Percentiles rank a stretch among this genome's conserved stretches.
Evolutionary conservation across 2,329 filamentous ascomycete genomes (phyloP).

Genomic region (Tolypocladium ovalisporum): DNA sequence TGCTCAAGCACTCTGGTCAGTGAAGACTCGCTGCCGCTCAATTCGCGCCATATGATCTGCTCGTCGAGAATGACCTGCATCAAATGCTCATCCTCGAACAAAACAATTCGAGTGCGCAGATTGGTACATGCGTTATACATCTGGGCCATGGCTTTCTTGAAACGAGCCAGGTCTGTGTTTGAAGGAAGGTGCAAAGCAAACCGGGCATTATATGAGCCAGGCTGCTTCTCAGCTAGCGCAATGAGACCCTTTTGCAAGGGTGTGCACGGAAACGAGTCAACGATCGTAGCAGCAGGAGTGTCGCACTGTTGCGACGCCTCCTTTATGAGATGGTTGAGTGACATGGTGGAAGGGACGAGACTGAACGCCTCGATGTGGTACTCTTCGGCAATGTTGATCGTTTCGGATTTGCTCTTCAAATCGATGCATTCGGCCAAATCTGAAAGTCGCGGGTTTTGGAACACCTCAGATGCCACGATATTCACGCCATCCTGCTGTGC

Average conservation of each 20-base stretch:
- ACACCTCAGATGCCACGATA: slow-evolving; percentile 11
- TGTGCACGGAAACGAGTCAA: slow-evolving; percentile 26
- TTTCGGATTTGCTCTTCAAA: not conserved
- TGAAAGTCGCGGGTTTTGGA: slow-evolving; percentile 1
- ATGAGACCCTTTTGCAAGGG: slow-evolving; percentile 27
- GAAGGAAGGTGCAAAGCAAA: slow-evolving; percentile 10
- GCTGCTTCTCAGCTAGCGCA: slow-evolving; percentile 17
- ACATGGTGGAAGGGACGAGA: not conserved
- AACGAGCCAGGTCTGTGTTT: slow-evolving; percentile 10
- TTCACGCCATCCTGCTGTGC: slow-evolving; percentile 1
- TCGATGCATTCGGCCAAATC: not conserved
- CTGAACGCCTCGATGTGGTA: not conserved
- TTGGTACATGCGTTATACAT: slow-evolving; percentile 1
- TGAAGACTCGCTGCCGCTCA: not conserved
- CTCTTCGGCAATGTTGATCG: not conserved
- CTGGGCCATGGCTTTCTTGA: slow-evolving; percentile 16
- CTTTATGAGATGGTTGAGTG: not conserved
- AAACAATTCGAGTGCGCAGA: slow-evolving; percentile 7
- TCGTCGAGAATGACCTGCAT: slow-evolving; percentile 2
- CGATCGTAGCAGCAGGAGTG: slow-evolving; percentile 2
- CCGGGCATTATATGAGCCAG: slow-evolving; percentile 23
- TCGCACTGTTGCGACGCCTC: not conserved
- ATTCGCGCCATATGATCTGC: not conserved
- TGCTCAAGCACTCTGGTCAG: not conserved
- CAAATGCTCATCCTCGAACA: not conserved